Evolutionary conservation across 306 rosid genomes (phyloP), one percentile per base, ranked within the genome.

Genomic region (Cicer bijugum): DNA sequence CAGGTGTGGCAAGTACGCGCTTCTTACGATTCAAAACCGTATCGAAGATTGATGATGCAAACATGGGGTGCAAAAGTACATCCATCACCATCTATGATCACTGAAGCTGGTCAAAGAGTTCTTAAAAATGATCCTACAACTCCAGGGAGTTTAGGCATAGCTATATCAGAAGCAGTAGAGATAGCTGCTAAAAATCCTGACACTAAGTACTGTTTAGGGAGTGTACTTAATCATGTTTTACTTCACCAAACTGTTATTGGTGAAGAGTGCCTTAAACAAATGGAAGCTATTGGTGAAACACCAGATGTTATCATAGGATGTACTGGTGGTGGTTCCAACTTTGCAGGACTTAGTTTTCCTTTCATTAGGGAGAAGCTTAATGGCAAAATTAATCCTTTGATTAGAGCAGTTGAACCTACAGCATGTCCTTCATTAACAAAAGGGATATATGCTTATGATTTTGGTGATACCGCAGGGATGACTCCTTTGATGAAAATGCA

Each of bases 1-100:
- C 6, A 93, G 98, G 98, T 93, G 73, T 91, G 98, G 98, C 98
- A 94, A 88, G 98, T 94, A 12, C 92, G 95, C 1, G 95, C 98
- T 2, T 94, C 98, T 1, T 94, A 83, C 42, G 97, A 94, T 82
- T 84, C 85, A 47, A 94, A 94, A 74, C 98, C 97, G 5, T 91
- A 94, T 72, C 84, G 98, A 9, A 87, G 89, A 77, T 10, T 91
- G 80, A 91, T 94, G 98, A 94, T 94, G 98, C 85, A 94, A 84
- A 94, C 98, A 45, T 94, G 96, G 97, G 97, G 97, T n/a, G 97
- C 96, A 69, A 87, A 87, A 55, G 98, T 94, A 12, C 96, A 91
- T 47, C 91, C 98, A 19, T 94, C 98, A 73, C 97, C 97, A n/a
- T 94, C 98, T 1, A 74, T 14, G 57, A 6, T 87, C 0, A 94